phyloP scores from a whole-genome alignment of 371 early-diverging fungal species.

The Amoeboaphelidium protococcarum region DNA sequence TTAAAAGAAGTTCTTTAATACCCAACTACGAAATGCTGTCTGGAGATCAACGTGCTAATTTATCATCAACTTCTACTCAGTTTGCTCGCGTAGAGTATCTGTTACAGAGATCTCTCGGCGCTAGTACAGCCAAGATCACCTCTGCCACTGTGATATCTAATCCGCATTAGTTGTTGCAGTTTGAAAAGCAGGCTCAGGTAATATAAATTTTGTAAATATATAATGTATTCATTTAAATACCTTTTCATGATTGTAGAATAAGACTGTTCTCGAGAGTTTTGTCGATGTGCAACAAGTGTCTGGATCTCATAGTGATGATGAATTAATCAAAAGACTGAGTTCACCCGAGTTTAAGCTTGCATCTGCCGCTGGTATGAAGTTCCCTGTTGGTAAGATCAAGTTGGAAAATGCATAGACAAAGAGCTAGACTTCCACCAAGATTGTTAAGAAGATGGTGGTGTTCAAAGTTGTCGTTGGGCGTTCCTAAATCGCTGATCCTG shows the following conservation, averaged over 20 bases:
- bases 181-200: slow-evolving; percentile 18
- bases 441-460: slow-evolving; percentile 11
- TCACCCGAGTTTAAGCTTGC: slow-evolving; percentile 19
- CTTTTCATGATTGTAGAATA: slow-evolving; percentile 9
- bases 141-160: slow-evolving; percentile 16
- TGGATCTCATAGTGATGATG: slow-evolving; percentile 22
- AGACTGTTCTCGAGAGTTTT: slow-evolving; percentile 13
- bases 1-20: too few relatives aligned
- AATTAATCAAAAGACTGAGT: slow-evolving; percentile 18
- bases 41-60: too few relatives aligned
- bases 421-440: slow-evolving; percentile 4
- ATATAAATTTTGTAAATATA: not conserved
- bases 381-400: slow-evolving; percentile 12
- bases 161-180: slow-evolving; percentile 16
- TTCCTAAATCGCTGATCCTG: slow-evolving; percentile 10
- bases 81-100: slow-evolving; percentile 20
- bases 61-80: slow-evolving; percentile 4
- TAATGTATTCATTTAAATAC: slow-evolving; percentile 1
- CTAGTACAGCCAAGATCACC: slow-evolving; percentile 19
- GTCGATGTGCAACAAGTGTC: slow-evolving; percentile 12
- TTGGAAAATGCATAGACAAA: not conserved
- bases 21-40: too few relatives aligned
- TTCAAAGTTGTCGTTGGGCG: slow-evolving; percentile 20
- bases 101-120: slow-evolving; percentile 17
- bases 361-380: slow-evolving; percentile 9